Base-by-base conservation (phyloP, 2,329 filamentous ascomycete species). In the Cladorrhinum sp. region DNA sequence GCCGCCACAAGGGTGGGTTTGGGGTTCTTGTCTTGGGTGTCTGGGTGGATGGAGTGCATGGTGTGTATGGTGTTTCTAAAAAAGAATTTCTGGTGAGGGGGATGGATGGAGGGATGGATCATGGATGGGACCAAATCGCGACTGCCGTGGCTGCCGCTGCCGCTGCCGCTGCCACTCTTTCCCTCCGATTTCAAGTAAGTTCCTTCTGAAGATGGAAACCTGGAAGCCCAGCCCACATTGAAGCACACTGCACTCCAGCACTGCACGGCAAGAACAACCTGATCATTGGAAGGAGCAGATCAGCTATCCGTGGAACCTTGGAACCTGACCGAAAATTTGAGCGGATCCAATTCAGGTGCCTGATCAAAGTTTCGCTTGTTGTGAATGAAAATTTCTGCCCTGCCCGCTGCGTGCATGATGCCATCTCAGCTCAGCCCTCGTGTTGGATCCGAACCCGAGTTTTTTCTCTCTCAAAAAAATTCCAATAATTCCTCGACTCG, bases 1-100 rank as follows among this genome's bases (percentile, higher is more conserved):
- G 26, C 26, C 26, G 26, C 10, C 26, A 10, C 26, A 4, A 10
- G 26, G 26, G 26, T 30, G 26, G 26, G 26, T 30, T 42, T n/a
- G 36, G 36, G 36, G 36, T n/a, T 42, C 36, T 42, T 14, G 36
- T n/a, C 36, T 42, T 7, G 42, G 16, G 36, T 4, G 26, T 28
- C 4, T 28, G 16, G 16, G n/a, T 20, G 42, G 16, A 10, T 46
- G 42, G 42, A 4, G 42, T 46, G n/a, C 18, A 3, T 18, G 6
- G 16, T 46, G 42, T 46, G n/a, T 46, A 16, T 46, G 42, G 8
- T 65, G 65, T 66, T 68, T 63, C 64, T 67, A 65, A 68, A 68
- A 66, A 65, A 64, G 61, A 63, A 65, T 23, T 18, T 51, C 10
- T 18, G 10, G 39, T 49, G 54, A 33, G 42, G 53, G 36, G 24